A percentile compares a stretch with the other conserved stretches of the same genome.
Evolutionary conservation across 2,329 filamentous ascomycete genomes (phyloP).

Genomic region (Fusarium sp.): DNA sequence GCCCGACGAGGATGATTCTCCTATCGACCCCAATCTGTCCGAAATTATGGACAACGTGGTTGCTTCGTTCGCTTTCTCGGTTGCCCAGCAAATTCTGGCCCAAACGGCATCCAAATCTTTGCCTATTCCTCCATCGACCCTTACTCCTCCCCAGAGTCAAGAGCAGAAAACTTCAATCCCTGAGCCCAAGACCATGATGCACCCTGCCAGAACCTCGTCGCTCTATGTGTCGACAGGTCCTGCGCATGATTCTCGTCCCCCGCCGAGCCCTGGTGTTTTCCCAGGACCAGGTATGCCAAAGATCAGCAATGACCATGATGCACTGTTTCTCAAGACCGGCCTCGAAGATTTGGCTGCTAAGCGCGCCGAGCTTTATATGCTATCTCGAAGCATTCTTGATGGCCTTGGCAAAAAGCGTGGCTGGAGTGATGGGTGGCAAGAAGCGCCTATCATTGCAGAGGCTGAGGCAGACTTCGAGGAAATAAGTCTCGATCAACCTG

Average conservation of each 20-base stretch:
- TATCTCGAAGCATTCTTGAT: constrained; percentile 85
- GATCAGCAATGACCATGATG: constrained; percentile 56
- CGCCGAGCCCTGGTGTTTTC: constrained; percentile 66
- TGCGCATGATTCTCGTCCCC: constrained; percentile 54
- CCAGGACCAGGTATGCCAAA: constrained; percentile 61
- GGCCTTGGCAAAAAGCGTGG: constrained; percentile 76
- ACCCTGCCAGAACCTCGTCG: constrained; percentile 74
- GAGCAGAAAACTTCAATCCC: constrained; percentile 74
- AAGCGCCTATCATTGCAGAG: constrained; percentile 65
- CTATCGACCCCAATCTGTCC: constrained; percentile 55
- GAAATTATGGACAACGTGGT: constrained; percentile 79
- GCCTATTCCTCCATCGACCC: constrained; percentile 72
- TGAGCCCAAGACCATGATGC: constrained; percentile 78
- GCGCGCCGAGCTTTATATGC: constrained; percentile 82
- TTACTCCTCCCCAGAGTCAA: constrained; percentile 60
- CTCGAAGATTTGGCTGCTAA: constrained; percentile 85
- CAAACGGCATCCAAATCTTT: constrained; percentile 79
- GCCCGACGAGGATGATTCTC: constrained; percentile 52
- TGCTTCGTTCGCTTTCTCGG: constrained; percentile 81
- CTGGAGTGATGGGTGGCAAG: constrained; percentile 83
- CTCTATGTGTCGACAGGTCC: constrained; percentile 59
- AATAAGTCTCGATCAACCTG: constrained; percentile 62
- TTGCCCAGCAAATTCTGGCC: constrained; percentile 80
- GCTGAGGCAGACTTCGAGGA: constrained; percentile 67
- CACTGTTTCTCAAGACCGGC: constrained; percentile 71